These are phyloP conservation scores for Talaromyces adpressus DNA, from an alignment of 495 filamentous ascomycete species.

Conservation along the genomic window DNA sequence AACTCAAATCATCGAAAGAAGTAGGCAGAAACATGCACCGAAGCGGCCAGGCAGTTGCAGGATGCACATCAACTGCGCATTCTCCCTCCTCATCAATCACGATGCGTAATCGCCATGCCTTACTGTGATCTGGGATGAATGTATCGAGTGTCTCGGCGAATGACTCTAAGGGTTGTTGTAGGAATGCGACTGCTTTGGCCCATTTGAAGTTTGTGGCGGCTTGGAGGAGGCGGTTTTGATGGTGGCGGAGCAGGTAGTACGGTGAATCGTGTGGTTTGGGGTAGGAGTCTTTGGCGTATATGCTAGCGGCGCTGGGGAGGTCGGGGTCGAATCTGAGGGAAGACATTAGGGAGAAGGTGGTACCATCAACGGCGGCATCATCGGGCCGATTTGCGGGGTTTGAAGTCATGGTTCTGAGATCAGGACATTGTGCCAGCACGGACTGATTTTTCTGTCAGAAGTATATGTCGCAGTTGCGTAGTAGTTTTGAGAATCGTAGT, in stretches of 20 bases:
- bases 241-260: slow-evolving; percentile 78
- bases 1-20: neutral
- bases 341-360: slow-evolving; percentile 44
- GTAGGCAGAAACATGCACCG: slow-evolving; percentile 47
- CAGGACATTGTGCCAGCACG: neutral
- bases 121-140: slow-evolving; percentile 27
- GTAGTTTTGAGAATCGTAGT: neutral
- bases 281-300: slow-evolving; percentile 34
- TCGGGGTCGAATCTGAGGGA: slow-evolving; percentile 68
- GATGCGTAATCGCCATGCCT: slow-evolving; percentile 46
- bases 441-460: neutral
- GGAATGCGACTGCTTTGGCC: slow-evolving; percentile 25
- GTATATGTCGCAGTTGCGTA: neutral
- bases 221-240: slow-evolving; percentile 72
- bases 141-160: slow-evolving; percentile 25
- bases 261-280: slow-evolving; percentile 42
- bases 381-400: neutral
- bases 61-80: slow-evolving; percentile 40
- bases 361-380: too few relatives aligned
- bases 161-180: slow-evolving; percentile 18
- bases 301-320: slow-evolving; percentile 37
- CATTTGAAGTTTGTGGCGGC: slow-evolving; percentile 67
- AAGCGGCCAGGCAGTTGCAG: slow-evolving; percentile 41
- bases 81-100: slow-evolving; percentile 42
- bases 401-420: neutral